These are phyloP conservation scores for Pseudogymnoascus verrucosus DNA, from an alignment of 2,329 filamentous ascomycete species.

Conservation along the genomic window DNA sequence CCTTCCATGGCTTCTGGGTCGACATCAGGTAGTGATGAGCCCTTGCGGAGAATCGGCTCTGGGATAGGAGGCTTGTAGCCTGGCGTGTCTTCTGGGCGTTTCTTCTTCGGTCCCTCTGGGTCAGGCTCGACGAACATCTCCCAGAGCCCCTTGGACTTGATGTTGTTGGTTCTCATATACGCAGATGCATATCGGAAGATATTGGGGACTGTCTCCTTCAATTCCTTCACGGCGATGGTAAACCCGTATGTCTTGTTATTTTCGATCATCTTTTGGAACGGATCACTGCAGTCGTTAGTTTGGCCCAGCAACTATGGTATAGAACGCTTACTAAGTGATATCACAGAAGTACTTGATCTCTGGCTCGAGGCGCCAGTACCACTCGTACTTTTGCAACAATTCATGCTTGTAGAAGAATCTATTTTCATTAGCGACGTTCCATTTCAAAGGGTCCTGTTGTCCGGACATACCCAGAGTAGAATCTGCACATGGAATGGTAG, in stretches of 20 bases:
- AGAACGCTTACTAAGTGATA: slow-evolving; percentile 75
- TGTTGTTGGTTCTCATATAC: slow-evolving; percentile 86
- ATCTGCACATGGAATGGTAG: slow-evolving; percentile 98
- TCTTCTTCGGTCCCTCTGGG: slow-evolving; percentile 47
- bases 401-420: slow-evolving; percentile 97
- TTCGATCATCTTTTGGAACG: slow-evolving; percentile 90
- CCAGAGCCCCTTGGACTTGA: slow-evolving; percentile 89
- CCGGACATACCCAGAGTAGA: slow-evolving; percentile 80
- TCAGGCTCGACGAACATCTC: slow-evolving; percentile 92
- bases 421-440: slow-evolving; percentile 16
- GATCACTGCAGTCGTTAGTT: slow-evolving; percentile 56
- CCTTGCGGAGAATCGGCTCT: slow-evolving; percentile 71
- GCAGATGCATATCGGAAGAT: slow-evolving; percentile 98
- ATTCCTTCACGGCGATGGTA: slow-evolving; percentile 96
- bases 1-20: slow-evolving; percentile 93
- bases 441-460: not conserved
- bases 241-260: slow-evolving; percentile 97
- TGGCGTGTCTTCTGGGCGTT: slow-evolving; percentile 52
- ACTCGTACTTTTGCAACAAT: slow-evolving; percentile 91
- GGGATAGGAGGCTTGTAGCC: slow-evolving; percentile 62
- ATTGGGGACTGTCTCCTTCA: slow-evolving; percentile 95
- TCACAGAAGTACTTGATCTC: slow-evolving; percentile 99
- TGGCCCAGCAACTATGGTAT: not conserved
- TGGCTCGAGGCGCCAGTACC: slow-evolving; percentile 98
- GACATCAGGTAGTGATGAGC: slow-evolving; percentile 69